phyloP scores from a whole-genome alignment of 1,284 basidiomycete genomes.

The Flammula alnicola region DNA sequence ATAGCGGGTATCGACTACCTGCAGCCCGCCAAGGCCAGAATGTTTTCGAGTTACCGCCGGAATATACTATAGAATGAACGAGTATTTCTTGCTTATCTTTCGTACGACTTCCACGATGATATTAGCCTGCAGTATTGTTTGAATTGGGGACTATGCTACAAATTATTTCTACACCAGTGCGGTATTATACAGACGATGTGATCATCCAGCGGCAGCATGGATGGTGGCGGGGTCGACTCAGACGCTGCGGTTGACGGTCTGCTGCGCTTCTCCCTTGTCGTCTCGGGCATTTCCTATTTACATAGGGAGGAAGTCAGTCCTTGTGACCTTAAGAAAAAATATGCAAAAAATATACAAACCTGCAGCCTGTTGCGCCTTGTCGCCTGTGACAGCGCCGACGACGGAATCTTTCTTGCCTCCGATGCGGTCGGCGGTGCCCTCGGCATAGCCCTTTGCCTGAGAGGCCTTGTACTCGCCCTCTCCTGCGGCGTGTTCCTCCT shows the following conservation, averaged over 20 bases:
- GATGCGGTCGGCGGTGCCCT: slow-evolving; percentile 64
- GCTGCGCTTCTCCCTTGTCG: slow-evolving; percentile 63
- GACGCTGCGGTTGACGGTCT: slow-evolving; percentile 46
- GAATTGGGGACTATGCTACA: too few relatives aligned
- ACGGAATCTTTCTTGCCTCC: slow-evolving; percentile 73
- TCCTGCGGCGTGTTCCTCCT: slow-evolving; percentile 68
- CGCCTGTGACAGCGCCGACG: slow-evolving; percentile 61
- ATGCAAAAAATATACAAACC: slow-evolving; percentile 25
- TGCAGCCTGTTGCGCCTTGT: slow-evolving; percentile 30
- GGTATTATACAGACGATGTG: too few relatives aligned
- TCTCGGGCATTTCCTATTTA: slow-evolving; percentile 56
- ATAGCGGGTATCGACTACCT: too few relatives aligned
- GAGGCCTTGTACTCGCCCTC: slow-evolving; percentile 67
- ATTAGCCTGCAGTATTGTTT: too few relatives aligned
- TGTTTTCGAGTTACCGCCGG: too few relatives aligned
- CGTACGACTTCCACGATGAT: too few relatives aligned
- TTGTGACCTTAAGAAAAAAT: background rate
- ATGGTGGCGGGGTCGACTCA: background rate
- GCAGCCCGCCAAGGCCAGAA: too few relatives aligned
- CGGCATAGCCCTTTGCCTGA: slow-evolving; percentile 58
- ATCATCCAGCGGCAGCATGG: too few relatives aligned
- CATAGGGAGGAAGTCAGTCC: slow-evolving; percentile 26
- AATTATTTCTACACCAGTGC: too few relatives aligned
- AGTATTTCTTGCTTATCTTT: too few relatives aligned
- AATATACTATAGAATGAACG: too few relatives aligned